Base-by-base conservation (phyloP, 1,284 basidiomycete genomes). In the Pascua guehoae region DNA sequence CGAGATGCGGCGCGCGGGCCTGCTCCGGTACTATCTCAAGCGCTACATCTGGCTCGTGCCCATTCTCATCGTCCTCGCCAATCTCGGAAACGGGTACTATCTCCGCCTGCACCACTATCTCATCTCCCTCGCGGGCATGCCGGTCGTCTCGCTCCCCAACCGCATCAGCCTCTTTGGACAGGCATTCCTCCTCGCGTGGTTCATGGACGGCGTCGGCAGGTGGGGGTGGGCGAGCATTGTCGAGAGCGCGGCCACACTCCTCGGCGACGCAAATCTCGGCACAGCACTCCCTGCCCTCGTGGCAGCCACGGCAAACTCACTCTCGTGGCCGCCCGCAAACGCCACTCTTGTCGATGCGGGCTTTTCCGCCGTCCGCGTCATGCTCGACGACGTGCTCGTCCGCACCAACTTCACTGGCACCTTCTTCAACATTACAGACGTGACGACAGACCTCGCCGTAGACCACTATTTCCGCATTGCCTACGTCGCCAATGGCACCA, bases 201-300 rank as follows among this genome's bases (percentile, higher is more conserved):
- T 71, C 62, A 59, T 74, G 38, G 74, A 76, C 60, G 74, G 74
- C 11, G 62, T 69, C 4, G 72, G 71, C 1, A 51, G 72, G 40
- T 76, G 74, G 74, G 72, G 72, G 0, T 74, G 70, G 71, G 72
- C 62, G 16, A 63, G 67, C 50, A 65, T 76, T n/a, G 58, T 74
- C 16, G 60, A 76, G 62, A 37, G 51, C 57, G 44, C 42, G 10
- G 40, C 12, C 17, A 17, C 36, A 14, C 57, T 71, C 8, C 48
- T 58, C 3, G 69, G 69, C 36, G 69, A 71, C 56, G 60, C 65
- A 10, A 16, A 37, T 1, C 53, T 66, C 53, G 44, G 47, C 32
- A 53, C 41, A 4, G 14, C 48, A 4, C 39, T 46, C 5, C 41
- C 36, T 7, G 32, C 48, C 1, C 42, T 38, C n/a, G 11, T 41